A percentile compares a stretch with the other conserved stretches of the same genome.
phyloP scores from a whole-genome alignment of 176 grass and related monocot species.

The Phoenix dactylifera region DNA sequence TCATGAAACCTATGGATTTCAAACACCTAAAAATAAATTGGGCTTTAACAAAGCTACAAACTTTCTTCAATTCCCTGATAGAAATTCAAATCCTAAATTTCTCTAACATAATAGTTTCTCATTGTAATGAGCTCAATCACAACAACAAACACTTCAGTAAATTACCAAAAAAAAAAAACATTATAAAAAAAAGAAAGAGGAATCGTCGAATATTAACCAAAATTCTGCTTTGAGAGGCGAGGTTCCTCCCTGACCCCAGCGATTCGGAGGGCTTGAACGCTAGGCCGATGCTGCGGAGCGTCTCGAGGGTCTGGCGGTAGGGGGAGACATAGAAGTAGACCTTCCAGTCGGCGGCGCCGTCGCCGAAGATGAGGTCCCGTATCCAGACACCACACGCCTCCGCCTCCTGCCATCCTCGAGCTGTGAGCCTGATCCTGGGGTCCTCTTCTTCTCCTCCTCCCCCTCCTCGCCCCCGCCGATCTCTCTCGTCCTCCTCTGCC shows the following conservation, averaged over 20 bases:
- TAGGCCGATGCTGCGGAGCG: constrained; percentile 42
- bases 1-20: too few species aligned
- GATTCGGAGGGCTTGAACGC: constrained; percentile 53
- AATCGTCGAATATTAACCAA: constrained; percentile 33
- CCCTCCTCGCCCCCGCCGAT: too few species aligned
- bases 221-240: constrained; percentile 71
- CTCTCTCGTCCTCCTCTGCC: too few species aligned
- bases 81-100: too few species aligned
- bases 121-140: too few species aligned
- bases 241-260: constrained; percentile 75
- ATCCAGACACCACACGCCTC: constrained; percentile 47
- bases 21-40: too few species aligned
- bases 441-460: background rate
- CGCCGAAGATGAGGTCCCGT: constrained; percentile 18
- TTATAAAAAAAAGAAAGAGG: background rate
- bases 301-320: constrained; percentile 59
- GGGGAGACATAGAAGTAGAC: constrained; percentile 87
- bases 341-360: constrained; percentile 39
- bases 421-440: constrained; percentile 69
- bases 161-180: background rate
- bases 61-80: too few species aligned
- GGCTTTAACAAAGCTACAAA: too few species aligned
- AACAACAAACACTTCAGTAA: background rate
- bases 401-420: constrained; percentile 37
- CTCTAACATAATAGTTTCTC: too few species aligned